Conservation (phyloP, 352 stramenopile genomes). For the Pythium phragmiticola region DNA sequence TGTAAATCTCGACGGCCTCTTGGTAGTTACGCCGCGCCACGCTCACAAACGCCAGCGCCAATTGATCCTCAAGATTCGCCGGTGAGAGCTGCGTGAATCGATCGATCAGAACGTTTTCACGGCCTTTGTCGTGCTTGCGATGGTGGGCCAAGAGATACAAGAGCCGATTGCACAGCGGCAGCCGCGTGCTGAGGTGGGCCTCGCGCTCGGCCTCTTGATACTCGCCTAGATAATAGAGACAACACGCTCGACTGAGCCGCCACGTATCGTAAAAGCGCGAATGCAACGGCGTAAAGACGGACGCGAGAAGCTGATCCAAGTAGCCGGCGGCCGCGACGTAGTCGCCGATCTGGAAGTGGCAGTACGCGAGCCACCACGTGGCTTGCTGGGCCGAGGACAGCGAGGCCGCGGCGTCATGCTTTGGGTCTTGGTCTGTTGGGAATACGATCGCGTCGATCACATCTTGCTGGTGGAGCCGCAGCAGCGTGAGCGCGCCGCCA, state of each 20-base stretch:
- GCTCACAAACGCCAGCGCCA: conserved; percentile 46
- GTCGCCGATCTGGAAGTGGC: conserved; percentile 57
- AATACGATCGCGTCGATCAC: conserved; percentile 7
- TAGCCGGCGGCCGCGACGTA: conserved; percentile 40
- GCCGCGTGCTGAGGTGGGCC: conserved; percentile 40
- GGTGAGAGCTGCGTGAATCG: conserved; percentile 49
- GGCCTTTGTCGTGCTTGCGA: conserved; percentile 31
- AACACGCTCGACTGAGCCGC: conserved; percentile 53
- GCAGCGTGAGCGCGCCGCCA: conserved; percentile 40
- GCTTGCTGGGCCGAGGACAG: conserved; percentile 11
- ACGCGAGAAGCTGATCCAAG: conserved; percentile 51
- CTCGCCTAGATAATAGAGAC: conserved; percentile 48
- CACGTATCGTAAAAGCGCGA: conserved; percentile 33
- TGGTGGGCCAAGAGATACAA: conserved; percentile 47
- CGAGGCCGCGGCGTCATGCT: not conserved
- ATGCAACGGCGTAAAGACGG: conserved; percentile 7
- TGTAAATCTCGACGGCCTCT: conserved; percentile 72
- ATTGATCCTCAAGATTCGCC: conserved; percentile 33
- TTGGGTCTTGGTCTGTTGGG: not conserved
- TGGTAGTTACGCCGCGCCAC: conserved; percentile 59
- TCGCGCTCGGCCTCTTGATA: conserved; percentile 52
- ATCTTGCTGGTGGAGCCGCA: conserved; percentile 33
- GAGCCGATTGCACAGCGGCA: conserved; percentile 50
- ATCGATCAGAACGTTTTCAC: conserved; percentile 84
- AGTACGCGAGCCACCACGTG: conserved; percentile 74